Evolutionary conservation across 805 yeast species (phyloP), one percentile per base, ranked within the genome.

Genomic region (Barnettozyma sp.): DNA sequence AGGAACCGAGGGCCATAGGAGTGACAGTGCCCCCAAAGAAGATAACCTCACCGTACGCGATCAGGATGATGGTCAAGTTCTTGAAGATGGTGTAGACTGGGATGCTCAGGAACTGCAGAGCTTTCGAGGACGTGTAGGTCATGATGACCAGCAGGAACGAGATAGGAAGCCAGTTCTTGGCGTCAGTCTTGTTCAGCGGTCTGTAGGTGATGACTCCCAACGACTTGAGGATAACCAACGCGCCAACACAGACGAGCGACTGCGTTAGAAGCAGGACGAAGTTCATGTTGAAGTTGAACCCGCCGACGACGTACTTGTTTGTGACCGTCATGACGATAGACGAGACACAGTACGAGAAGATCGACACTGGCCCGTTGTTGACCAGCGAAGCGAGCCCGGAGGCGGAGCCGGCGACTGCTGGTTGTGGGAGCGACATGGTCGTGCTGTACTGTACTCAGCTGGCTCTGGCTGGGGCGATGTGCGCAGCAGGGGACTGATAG

Each of bases 41-140:
- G 43, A 92, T 52, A 23, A 90, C 97, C 66, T 92, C 98, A 68
- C 97, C 97, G 60, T 92, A 92, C 23, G 98, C 97, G 60, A 92
- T 92, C 57, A 92, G 68, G 48, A 92, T 90, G 57, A 92, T 92
- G 43, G 98, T 90, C 63, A 92, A 76, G 66, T 92, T 92, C 73
- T 92, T 92, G 81, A 92, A 92, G 52, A 92, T 90, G 46, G 98
- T 92, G 72, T 87, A 92, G 40, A 92, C 95, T 35, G 98, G 98
- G 41, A 92, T 88, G 35, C 90, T 70, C 56, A 92, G 76, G 65
- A 65, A 86, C 64, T 86, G 94, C 54, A 92, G 70, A 38, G 97
- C 96, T 71, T 88, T 92, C 39, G 96, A 84, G 30, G 92, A 82
- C 38, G 98, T 92, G 71, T 88, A 92, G 58, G 88, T 88, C 97